Base-by-base conservation (phyloP, 768 basidiomycete genomes). In the Trametes elegans region DNA sequence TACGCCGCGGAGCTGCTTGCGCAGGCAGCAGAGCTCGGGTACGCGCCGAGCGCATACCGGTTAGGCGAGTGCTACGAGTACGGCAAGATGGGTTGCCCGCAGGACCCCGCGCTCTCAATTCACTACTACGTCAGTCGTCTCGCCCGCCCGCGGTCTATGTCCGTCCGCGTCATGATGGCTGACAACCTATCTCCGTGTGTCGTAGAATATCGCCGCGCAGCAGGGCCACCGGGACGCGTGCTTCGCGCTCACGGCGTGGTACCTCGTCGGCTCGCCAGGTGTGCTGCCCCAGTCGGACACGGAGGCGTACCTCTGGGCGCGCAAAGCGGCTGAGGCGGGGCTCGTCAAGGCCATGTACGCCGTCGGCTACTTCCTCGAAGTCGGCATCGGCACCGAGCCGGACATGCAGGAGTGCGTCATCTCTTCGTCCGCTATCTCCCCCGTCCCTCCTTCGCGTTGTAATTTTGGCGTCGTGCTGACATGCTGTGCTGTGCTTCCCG, bases 11-110 rank as follows among this genome's bases (percentile, higher is more conserved):
- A 99, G 71, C 77, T 98, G 10, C 76, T 98, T 36, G 97, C 97
- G 2, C 93, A 97, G 68, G 96, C 95, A 23, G 85, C 92, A 0
- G 97, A 98, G 71, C 80, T 99, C 23, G 94, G 94, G 5, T 98
- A 98, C 72, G 93, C 96, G 8, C 93, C 96, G 16, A 94, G 91
- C 60, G 97, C 97, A 28, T 92, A 94, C 74, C 85, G 93, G 56
- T 74, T 98, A 53, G 97, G 97, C 23, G 96, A 98, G 73, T 98
- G 95, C 70, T 99, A 99, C 70, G 97, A 99, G 76, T 99, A 98
- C 70, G 97, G 97, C 31, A 95, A 92, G 77, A 88, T 98, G 84
- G 95, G 94, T 8, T 98, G 97, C 66, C 97, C 97, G 16, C 91
- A 94, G 68, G 97, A 99, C 68, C 84, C 95, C 1, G 97, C 97